phyloP scores from a whole-genome alignment of 75 land plant genomes.

The Picea sitchensis region DNA sequence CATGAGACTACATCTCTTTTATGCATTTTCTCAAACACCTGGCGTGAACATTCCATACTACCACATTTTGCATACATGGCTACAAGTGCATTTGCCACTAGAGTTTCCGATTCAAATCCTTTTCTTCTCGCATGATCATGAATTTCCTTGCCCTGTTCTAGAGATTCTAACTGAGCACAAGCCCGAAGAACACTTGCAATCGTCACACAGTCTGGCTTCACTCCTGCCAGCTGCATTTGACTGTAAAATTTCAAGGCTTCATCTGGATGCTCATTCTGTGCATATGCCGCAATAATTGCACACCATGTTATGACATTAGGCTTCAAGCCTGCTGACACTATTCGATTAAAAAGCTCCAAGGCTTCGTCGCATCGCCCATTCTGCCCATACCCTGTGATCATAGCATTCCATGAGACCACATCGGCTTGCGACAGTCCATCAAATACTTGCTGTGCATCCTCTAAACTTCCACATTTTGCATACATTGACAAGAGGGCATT shows the following conservation, averaged over 20 bases:
- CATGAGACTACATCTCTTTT: slow-evolving; percentile 19
- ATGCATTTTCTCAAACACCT: slow-evolving; percentile 30
- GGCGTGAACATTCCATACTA: slow-evolving; percentile 7
- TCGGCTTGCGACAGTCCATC: slow-evolving; percentile 5
- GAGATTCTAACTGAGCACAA: slow-evolving; percentile 18
- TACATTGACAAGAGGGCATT: slow-evolving; percentile 20
- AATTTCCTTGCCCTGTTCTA: slow-evolving; percentile 29
- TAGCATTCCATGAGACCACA: slow-evolving; percentile 20
- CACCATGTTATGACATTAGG: slow-evolving; percentile 11
- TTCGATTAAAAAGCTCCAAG: neutral
- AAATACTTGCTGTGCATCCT: slow-evolving; percentile 14
- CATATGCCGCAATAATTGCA: slow-evolving; percentile 10
- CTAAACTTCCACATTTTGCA: slow-evolving; percentile 21
- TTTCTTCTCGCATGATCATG: slow-evolving; percentile 34
- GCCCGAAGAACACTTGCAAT: slow-evolving; percentile 20
- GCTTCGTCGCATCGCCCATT: neutral
- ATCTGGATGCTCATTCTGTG: slow-evolving; percentile 5
- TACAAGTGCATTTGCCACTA: slow-evolving; percentile 19
- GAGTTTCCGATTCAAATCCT: slow-evolving; percentile 18
- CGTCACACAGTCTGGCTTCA: slow-evolving; percentile 18
- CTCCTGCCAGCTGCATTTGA: slow-evolving; percentile 8
- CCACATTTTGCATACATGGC: slow-evolving; percentile 18
- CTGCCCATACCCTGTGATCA: slow-evolving; percentile 12
- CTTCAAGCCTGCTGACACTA: slow-evolving; percentile 3
- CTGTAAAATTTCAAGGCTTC: slow-evolving; percentile 11